Evolutionary conservation across 2,329 filamentous ascomycete species (phyloP).

Genomic region (Penicillium sp.): DNA sequence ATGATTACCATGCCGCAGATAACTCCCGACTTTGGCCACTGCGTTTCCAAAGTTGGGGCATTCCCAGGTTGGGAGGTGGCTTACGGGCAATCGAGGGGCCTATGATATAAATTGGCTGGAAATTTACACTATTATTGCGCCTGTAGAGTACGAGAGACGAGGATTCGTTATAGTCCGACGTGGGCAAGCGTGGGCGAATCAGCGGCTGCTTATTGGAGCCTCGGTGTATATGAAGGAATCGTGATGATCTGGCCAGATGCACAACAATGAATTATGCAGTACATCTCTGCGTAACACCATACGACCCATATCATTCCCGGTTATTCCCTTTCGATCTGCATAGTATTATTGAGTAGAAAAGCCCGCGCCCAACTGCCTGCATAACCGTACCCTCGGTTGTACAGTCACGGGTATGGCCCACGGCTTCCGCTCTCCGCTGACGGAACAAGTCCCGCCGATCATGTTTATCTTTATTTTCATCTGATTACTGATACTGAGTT

Average conservation of each 20-base stretch:
- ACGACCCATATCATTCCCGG: not conserved
- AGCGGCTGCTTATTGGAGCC: conserved; percentile 28
- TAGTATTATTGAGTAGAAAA: not conserved
- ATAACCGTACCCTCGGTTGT: conserved; percentile 8
- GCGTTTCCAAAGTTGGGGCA: not conserved
- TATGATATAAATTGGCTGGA: not conserved
- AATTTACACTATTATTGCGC: not conserved
- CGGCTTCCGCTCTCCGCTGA: conserved; percentile 3
- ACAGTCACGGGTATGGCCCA: not conserved
- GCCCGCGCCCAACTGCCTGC: conserved; percentile 2
- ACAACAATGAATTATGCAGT: not conserved
- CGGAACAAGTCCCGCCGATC: not conserved
- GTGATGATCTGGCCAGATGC: not conserved
- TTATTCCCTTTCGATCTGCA: not conserved
- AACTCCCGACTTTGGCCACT: conserved; percentile 5
- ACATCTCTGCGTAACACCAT: too few species aligned
- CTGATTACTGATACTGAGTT: not conserved
- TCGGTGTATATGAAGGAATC: conserved; percentile 19
- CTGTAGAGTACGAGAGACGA: not conserved
- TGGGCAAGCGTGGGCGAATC: conserved; percentile 21
- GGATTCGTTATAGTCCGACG: not conserved
- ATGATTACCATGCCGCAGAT: conserved; percentile 15
- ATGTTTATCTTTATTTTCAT: not conserved
- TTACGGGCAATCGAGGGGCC: not conserved
- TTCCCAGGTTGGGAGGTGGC: too few species aligned